Evolutionary conservation across 495 filamentous ascomycete species (phyloP).

Genomic region (Lasiosphaeria miniovina): DNA sequence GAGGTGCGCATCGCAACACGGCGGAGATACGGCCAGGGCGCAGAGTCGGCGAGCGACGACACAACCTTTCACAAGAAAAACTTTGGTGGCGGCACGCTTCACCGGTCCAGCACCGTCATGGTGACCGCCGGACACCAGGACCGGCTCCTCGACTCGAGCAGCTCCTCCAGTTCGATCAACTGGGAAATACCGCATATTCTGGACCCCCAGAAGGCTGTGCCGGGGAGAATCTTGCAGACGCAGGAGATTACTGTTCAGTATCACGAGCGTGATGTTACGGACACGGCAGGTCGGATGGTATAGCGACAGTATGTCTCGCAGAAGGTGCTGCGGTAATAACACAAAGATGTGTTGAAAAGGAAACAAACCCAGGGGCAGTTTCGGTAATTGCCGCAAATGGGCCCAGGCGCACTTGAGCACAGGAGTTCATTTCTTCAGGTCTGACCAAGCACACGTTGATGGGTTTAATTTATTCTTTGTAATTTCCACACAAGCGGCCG

Average conservation of each 20-base stretch:
- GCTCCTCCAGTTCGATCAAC: constrained; percentile 1
- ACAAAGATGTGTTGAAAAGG: too few species aligned
- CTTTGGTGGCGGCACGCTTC: constrained; percentile 5
- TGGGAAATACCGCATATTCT: not conserved
- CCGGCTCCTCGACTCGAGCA: constrained; percentile 1
- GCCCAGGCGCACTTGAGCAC: too few species aligned
- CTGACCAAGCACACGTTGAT: too few species aligned
- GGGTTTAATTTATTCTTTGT: too few species aligned
- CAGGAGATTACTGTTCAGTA: constrained; percentile 20
- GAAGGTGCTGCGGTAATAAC: too few species aligned
- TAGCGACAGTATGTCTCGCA: not conserved
- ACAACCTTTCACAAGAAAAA: constrained; percentile 12
- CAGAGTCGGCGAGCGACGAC: constrained; percentile 1
- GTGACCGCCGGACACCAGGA: constrained; percentile 1
- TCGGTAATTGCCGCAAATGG: too few species aligned
- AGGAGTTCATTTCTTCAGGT: too few species aligned
- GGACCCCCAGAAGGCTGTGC: not conserved
- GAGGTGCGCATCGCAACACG: constrained; percentile 17
- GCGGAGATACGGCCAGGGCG: constrained; percentile 7
- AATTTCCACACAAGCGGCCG: too few species aligned
- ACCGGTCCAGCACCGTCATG: constrained; percentile 6
- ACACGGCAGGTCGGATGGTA: constrained; percentile 5
- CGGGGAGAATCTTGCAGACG: constrained; percentile 14
- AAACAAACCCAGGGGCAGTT: too few species aligned
- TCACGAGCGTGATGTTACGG: not conserved